Evolutionary conservation across 2,329 filamentous ascomycete species (phyloP).

Genomic region (Diplodia corticola): DNA sequence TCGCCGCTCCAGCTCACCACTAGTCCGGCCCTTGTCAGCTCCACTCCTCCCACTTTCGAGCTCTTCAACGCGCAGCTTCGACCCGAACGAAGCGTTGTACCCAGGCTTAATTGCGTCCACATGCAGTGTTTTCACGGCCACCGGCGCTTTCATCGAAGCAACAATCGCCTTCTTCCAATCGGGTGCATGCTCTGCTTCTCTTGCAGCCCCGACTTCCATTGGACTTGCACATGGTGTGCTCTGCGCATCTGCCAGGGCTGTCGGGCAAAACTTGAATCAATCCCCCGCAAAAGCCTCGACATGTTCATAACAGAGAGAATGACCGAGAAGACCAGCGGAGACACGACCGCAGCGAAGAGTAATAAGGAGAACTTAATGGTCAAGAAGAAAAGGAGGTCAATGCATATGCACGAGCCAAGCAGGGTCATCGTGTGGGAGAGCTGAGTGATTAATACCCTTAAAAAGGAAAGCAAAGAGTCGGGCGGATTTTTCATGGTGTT

Average conservation of each 20-base stretch:
- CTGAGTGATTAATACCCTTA: not conserved
- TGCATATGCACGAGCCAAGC: not conserved
- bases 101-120: slow-evolving; percentile 34
- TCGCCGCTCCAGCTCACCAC: not conserved
- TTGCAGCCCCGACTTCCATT: slow-evolving; percentile 31
- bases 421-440: slow-evolving; percentile 6
- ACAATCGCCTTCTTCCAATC: slow-evolving; percentile 37
- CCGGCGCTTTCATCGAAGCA: slow-evolving; percentile 31
- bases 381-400: slow-evolving; percentile 1
- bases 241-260: slow-evolving; percentile 38
- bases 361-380: slow-evolving; percentile 14
- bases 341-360: not conserved
- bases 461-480: not conserved
- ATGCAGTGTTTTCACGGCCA: slow-evolving; percentile 37
- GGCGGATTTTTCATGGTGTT: not conserved
- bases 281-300: slow-evolving; percentile 10
- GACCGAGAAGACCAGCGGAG: not conserved
- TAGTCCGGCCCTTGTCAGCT: not conserved
- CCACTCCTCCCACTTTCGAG: not conserved
- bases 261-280: slow-evolving; percentile 29
- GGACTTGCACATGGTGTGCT: slow-evolving; percentile 41
- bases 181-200: slow-evolving; percentile 39
- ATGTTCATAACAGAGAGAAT: not conserved
- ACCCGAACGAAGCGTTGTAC: slow-evolving; percentile 25
- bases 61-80: slow-evolving; percentile 25